A percentile compares a stretch with the other conserved stretches of the same genome.
These are phyloP conservation scores for Mycena belliarum DNA, from an alignment of 768 basidiomycete species.

Conservation along the genomic window DNA sequence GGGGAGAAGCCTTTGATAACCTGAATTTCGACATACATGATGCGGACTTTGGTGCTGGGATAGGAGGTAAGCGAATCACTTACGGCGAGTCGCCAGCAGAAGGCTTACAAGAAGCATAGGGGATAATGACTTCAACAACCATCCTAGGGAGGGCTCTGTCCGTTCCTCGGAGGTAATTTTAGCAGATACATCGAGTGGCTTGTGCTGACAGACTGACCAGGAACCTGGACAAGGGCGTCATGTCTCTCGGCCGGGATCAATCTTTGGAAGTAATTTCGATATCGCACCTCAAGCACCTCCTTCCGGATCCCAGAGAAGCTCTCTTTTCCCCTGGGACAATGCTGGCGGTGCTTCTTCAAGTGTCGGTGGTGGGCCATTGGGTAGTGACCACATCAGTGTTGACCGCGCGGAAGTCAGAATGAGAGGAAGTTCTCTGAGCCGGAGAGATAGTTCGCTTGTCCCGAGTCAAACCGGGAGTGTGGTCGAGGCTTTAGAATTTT, in stretches of 20 bases:
- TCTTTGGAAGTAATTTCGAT: constrained; percentile 50
- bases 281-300: constrained; percentile 37
- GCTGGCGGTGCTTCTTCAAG: constrained; percentile 68
- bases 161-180: constrained; percentile 60
- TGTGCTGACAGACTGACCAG: constrained; percentile 34
- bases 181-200: background rate
- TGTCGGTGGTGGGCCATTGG: constrained; percentile 36
- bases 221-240: constrained; percentile 86
- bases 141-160: constrained; percentile 7
- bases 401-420: constrained; percentile 55
- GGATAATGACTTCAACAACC: constrained; percentile 1
- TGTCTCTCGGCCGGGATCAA: constrained; percentile 57
- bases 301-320: constrained; percentile 63
- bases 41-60: background rate
- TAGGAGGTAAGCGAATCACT: constrained; percentile 2
- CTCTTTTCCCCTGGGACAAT: constrained; percentile 84
- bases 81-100: background rate
- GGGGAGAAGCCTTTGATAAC: constrained; percentile 4
- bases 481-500: constrained; percentile 44
- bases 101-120: background rate
- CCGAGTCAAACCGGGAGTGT: constrained; percentile 49
- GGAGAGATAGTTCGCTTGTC: constrained; percentile 57
- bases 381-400: constrained; percentile 48
- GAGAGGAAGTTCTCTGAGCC: constrained; percentile 55
- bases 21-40: constrained; percentile 21